Percentiles rank a stretch among this genome's conserved stretches.
These are phyloP conservation scores for Biancaea sappan DNA, from an alignment of 306 rosid species.

Conservation along the genomic window DNA sequence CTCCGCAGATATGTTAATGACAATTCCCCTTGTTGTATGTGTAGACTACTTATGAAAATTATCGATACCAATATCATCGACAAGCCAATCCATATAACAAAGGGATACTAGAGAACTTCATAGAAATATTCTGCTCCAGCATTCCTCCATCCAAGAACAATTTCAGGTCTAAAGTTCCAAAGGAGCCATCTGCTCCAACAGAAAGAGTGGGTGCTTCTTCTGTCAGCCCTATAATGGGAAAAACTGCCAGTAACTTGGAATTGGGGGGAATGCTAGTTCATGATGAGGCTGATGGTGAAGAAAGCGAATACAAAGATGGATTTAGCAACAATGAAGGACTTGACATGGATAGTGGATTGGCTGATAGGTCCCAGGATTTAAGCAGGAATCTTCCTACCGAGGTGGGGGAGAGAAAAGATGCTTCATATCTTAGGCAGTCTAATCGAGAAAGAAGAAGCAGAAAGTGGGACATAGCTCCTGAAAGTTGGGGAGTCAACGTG, in stretches of 20 bases:
- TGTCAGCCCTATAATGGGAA: slow-evolving; percentile 46
- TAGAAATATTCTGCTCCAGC: slow-evolving; percentile 56
- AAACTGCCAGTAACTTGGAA: slow-evolving; percentile 38
- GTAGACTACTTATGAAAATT: slow-evolving; percentile 76
- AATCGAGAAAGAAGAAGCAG: slow-evolving; percentile 51
- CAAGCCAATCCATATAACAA: slow-evolving; percentile 56
- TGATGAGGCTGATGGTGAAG: slow-evolving; percentile 31
- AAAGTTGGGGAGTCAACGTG: slow-evolving; percentile 41
- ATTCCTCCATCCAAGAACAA: slow-evolving; percentile 66
- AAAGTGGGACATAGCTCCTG: slow-evolving; percentile 41
- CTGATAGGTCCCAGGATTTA: slow-evolving; percentile 47
- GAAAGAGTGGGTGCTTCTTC: slow-evolving; percentile 32
- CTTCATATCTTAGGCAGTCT: slow-evolving; percentile 37
- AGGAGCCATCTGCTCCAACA: slow-evolving; percentile 38
- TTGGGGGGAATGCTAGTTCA: slow-evolving; percentile 45
- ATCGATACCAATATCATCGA: slow-evolving; percentile 58
- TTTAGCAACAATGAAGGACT: slow-evolving; percentile 33
- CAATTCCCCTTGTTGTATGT: slow-evolving; percentile 28
- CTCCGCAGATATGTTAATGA: background rate
- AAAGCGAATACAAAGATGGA: slow-evolving; percentile 32
- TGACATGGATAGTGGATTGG: slow-evolving; percentile 31
- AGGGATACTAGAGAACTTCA: slow-evolving; percentile 56
- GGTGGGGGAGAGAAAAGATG: slow-evolving; percentile 41
- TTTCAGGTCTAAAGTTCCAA: slow-evolving; percentile 61
- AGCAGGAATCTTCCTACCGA: slow-evolving; percentile 47